A percentile compares a stretch with the other conserved stretches of the same genome.
Conservation (phyloP, 305 asterid genomes). For the Plantago coronopus region DNA sequence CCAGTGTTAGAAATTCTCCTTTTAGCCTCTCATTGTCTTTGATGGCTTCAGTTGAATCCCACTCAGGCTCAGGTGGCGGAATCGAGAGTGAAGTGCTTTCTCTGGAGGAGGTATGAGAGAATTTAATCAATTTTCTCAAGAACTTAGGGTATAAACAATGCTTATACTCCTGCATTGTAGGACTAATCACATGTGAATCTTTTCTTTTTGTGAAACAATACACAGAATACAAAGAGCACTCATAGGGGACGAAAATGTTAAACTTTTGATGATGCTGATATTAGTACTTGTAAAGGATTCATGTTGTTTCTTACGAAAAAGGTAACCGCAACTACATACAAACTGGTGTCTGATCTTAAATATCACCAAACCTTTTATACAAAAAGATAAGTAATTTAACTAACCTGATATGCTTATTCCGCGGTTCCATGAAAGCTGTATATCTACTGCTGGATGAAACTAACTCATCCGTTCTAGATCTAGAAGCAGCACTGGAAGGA, state of each 20-base stretch:
- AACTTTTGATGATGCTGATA: too few species aligned
- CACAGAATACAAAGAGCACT: background rate
- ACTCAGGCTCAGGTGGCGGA: constrained; percentile 31
- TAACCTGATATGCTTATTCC: constrained; percentile 45
- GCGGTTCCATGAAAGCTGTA: constrained; percentile 32
- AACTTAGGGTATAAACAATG: background rate
- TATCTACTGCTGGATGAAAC: constrained; percentile 42
- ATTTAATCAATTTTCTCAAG: constrained; percentile 19
- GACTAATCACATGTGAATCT: too few species aligned
- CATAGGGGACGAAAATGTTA: background rate
- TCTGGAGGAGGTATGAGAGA: constrained; percentile 31
- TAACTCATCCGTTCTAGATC: constrained; percentile 41
- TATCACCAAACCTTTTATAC: background rate
- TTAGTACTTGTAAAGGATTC: background rate
- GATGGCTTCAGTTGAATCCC: constrained; percentile 21
- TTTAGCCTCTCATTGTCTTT: constrained; percentile 36
- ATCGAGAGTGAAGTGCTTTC: constrained; percentile 43
- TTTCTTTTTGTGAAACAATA: background rate
- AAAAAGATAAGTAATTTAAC: background rate
- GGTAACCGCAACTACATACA: background rate
- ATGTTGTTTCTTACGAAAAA: too few species aligned
- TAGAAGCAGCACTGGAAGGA: constrained; percentile 19
- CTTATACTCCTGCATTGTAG: background rate
- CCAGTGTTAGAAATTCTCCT: constrained; percentile 69
- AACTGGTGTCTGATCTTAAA: background rate